These are phyloP conservation scores for Cyamopsis tetragonoloba DNA, from an alignment of 306 rosid species.

Conservation along the genomic window DNA sequence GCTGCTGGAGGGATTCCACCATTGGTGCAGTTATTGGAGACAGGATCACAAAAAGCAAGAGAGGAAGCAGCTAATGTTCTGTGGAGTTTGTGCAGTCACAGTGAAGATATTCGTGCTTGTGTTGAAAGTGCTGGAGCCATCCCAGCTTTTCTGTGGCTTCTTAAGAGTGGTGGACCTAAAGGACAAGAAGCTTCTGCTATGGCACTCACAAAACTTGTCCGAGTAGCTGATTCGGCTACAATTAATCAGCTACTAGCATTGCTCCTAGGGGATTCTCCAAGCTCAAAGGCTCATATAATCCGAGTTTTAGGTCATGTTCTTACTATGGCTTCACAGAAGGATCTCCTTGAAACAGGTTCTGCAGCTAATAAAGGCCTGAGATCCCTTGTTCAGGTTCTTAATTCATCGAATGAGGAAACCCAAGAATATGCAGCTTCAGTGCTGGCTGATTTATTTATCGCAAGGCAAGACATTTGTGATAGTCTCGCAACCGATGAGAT, in stretches of 20 bases:
- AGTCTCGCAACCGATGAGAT: constrained; percentile 85
- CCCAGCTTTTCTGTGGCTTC: constrained; percentile 86
- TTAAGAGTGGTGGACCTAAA: constrained; percentile 76
- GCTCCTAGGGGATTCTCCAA: constrained; percentile 79
- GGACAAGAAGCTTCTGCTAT: constrained; percentile 90
- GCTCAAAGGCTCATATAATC: constrained; percentile 70
- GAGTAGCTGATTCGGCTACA: constrained; percentile 84
- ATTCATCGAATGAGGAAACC: constrained; percentile 75
- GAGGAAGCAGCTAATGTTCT: constrained; percentile 94
- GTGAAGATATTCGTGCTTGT: constrained; percentile 92
- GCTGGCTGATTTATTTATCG: constrained; percentile 83
- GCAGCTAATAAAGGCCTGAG: constrained; percentile 81
- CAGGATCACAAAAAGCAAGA: constrained; percentile 88
- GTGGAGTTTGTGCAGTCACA: constrained; percentile 89
- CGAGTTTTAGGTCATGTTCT: constrained; percentile 87
- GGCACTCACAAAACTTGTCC: constrained; percentile 85
- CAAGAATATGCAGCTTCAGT: constrained; percentile 87
- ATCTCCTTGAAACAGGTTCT: constrained; percentile 73
- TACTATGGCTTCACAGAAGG: constrained; percentile 63
- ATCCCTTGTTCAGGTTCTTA: constrained; percentile 84
- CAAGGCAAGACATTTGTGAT: constrained; percentile 89
- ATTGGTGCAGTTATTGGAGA: constrained; percentile 86
- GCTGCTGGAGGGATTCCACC: constrained; percentile 99
- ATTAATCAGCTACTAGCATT: constrained; percentile 83
- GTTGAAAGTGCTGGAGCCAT: constrained; percentile 47